A percentile compares a stretch with the other conserved stretches of the same genome.
Evolutionary conservation across 768 basidiomycete species (phyloP).

Genomic region (Trametes cingulata): DNA sequence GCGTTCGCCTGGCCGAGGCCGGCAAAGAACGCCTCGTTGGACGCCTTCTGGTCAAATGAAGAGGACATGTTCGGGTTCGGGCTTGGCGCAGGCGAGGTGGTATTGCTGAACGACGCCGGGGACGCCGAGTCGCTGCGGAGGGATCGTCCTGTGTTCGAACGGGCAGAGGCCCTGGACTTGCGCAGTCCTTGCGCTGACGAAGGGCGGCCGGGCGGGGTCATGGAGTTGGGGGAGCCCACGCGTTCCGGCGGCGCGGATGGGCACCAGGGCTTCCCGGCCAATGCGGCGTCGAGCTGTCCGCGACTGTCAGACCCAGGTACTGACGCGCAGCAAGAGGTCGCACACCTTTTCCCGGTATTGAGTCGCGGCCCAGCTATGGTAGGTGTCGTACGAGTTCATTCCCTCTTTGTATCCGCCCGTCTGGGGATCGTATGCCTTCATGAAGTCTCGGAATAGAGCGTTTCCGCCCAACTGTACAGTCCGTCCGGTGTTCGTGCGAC

Average conservation of each 20-base stretch:
- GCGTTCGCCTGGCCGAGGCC: constrained; percentile 82
- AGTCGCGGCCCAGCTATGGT: constrained; percentile 91
- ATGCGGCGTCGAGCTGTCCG: constrained; percentile 69
- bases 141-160: constrained; percentile 47
- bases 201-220: constrained; percentile 56
- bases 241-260: constrained; percentile 67
- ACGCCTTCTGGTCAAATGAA: constrained; percentile 60
- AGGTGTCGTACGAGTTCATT: constrained; percentile 70
- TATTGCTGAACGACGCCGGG: constrained; percentile 49
- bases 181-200: constrained; percentile 81
- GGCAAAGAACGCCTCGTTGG: constrained; percentile 88
- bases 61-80: constrained; percentile 46
- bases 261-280: constrained; percentile 78
- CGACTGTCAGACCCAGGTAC: constrained; percentile 20
- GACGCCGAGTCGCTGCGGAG: constrained; percentile 59
- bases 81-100: constrained; percentile 32
- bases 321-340: not conserved
- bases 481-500: constrained; percentile 15
- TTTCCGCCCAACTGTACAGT: constrained; percentile 80
- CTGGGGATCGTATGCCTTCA: constrained; percentile 68
- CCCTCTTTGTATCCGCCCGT: constrained; percentile 69
- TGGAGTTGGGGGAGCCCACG: constrained; percentile 35
- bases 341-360: constrained; percentile 93
- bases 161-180: constrained; percentile 77
- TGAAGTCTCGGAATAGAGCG: constrained; percentile 75